Conservation (phyloP, 768 basidiomycete species). For the Leccinum rimulosum region DNA sequence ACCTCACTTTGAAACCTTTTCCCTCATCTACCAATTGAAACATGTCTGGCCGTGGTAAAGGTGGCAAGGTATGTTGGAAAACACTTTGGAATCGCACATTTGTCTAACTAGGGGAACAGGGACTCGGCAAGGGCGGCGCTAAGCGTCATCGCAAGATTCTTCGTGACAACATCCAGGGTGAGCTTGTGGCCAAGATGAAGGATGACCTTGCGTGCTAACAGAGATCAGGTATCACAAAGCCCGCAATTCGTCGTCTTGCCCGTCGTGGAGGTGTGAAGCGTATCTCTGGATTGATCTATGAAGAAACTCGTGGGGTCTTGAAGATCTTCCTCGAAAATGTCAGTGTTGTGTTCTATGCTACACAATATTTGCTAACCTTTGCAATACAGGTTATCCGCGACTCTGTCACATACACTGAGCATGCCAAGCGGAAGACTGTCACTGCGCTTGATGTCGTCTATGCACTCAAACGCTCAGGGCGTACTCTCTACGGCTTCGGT, state of each 20-base stretch:
- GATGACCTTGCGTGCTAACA: not conserved
- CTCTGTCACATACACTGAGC: conserved; percentile 97
- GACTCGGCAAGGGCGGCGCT: conserved; percentile 95
- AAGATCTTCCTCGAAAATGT: conserved; percentile 95
- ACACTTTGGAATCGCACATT: not conserved
- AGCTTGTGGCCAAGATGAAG: conserved; percentile 15
- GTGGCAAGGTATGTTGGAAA: conserved; percentile 65
- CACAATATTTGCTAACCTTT: not conserved
- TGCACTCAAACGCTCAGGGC: conserved; percentile 79
- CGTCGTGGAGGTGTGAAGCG: conserved; percentile 96
- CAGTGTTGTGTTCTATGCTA: conserved; percentile 33
- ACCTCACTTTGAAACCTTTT: conserved; percentile 6
- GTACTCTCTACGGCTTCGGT: conserved; percentile 92
- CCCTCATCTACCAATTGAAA: conserved; percentile 12
- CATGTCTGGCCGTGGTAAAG: conserved; percentile 98
- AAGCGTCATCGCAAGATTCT: conserved; percentile 97
- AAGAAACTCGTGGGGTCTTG: conserved; percentile 37
- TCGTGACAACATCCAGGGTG: conserved; percentile 74
- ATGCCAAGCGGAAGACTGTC: conserved; percentile 94
- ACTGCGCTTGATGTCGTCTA: conserved; percentile 94
- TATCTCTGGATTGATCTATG: conserved; percentile 80
- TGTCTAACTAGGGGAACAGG: conserved; percentile 39
- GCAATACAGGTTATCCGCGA: conserved; percentile 80
- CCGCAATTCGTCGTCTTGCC: conserved; percentile 92
- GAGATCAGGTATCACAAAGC: conserved; percentile 83